phyloP scores from a whole-genome alignment of 2,329 filamentous ascomycete species.

The Sporothrix pallida region DNA sequence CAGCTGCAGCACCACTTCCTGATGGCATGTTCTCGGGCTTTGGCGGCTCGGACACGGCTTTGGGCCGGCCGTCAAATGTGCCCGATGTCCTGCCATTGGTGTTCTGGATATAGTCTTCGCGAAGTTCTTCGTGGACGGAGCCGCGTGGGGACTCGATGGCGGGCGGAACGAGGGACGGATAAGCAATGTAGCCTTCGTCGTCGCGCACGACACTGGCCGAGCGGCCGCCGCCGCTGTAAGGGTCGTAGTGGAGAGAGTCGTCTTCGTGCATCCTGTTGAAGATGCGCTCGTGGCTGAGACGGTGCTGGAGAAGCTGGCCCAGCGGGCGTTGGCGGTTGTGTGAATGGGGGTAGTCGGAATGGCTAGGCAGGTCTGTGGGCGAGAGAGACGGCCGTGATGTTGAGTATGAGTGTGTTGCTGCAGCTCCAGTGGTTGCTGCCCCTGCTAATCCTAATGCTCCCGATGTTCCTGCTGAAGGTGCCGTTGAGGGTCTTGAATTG shows the following conservation, averaged over 20 bases:
- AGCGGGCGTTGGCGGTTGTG: neutral
- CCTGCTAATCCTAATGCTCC: neutral
- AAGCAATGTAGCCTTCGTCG: constrained; percentile 43
- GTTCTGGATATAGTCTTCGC: neutral
- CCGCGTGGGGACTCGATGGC: constrained; percentile 36
- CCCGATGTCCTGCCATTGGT: neutral
- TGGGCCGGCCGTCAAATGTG: constrained; percentile 23
- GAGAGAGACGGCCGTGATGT: neutral
- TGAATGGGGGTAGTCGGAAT: neutral
- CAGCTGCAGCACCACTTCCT: neutral
- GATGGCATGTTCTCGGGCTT: constrained; percentile 19
- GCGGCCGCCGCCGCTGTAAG: constrained; percentile 40
- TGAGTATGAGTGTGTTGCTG: too few relatives aligned
- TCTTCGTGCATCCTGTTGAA: constrained; percentile 26
- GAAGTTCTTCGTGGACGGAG: neutral
- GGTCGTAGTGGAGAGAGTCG: constrained; percentile 42
- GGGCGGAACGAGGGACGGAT: constrained; percentile 45
- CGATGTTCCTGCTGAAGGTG: neutral
- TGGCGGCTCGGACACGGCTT: constrained; percentile 36
- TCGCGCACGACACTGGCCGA: constrained; percentile 45
- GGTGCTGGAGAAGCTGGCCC: neutral
- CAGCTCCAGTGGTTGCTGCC: neutral
- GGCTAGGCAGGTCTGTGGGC: neutral
- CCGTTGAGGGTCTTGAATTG: neutral
- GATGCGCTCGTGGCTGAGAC: constrained; percentile 20